Evolutionary conservation across 306 rosid genomes (phyloP), one percentile per base, ranked within the genome.

Genomic region (Pyrus communis): DNA sequence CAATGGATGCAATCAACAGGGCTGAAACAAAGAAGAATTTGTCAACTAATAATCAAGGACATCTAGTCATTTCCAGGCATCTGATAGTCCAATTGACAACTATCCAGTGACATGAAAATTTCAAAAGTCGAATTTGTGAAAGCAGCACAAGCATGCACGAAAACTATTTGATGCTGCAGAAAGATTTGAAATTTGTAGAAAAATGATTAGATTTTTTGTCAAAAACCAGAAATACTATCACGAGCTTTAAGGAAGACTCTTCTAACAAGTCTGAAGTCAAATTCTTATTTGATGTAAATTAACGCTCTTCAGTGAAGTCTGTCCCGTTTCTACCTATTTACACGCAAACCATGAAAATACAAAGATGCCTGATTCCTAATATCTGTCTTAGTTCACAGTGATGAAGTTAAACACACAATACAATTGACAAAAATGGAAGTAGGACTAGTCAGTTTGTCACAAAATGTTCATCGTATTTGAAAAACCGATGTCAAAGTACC

Each of bases 1-100:
- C 99, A 95, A 75, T 95, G 97, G 84, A 95, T 95, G 89, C 99
- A 95, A 70, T 95, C 97, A 70, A 95, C 97, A 71, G 99, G 99
- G 86, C 99, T 95, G 91, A 75, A 80, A 84, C 21, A 54, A 74
- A 78, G 25, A 74, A 79, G 28, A 70, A 65, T 46, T 31, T 73
- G 66, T 70, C 42, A 77, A 55, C 71, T 13, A 64, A 49, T 70
- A 58, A 61, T 60, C 43, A 5, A 62, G 49, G 38, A 66, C 35
- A 45, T 15, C 14, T 25, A 33, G 66, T 51, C 75, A 28, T 62
- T 75, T 77, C 59, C 73, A 31, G 79, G 70, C 63, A n/a, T 18
- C 23, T 23, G 10, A 58, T 23, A 38, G 28, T 40, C 14, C 69
- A 40, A 23, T 14, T 0, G 8, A 42, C 28, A 45, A 60, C 2